These are phyloP conservation scores for Penicillium digitatum DNA, from an alignment of 2,329 filamentous ascomycete species.

Conservation along the genomic window DNA sequence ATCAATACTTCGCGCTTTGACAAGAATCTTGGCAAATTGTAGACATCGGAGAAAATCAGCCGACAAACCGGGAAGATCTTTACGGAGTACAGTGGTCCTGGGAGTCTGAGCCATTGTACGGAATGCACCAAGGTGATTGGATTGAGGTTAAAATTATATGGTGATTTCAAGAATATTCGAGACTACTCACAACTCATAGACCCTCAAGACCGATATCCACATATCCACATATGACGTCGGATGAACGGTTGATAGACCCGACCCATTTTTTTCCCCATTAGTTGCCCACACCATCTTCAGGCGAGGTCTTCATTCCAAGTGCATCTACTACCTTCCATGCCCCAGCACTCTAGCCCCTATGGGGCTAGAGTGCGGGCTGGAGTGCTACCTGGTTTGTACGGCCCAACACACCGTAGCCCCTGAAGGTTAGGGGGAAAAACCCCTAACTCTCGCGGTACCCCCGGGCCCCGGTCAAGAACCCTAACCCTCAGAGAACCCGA, in stretches of 20 bases:
- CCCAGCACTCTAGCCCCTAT: neutral
- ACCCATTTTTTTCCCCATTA: conserved; percentile 22
- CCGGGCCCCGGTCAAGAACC: neutral
- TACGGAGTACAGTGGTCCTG: conserved; percentile 21
- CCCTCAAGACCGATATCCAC: conserved; percentile 14
- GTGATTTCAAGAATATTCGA: neutral
- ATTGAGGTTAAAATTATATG: neutral
- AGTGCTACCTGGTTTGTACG: neutral
- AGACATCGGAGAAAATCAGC: conserved; percentile 1
- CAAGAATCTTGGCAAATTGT: conserved; percentile 2
- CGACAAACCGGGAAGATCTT: conserved; percentile 1
- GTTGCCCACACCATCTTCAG: conserved; percentile 4
- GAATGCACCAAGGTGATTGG: neutral
- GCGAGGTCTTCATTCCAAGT: conserved; percentile 14
- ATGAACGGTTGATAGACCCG: conserved; percentile 13
- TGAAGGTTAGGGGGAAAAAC: neutral
- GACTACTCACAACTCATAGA: conserved; percentile 6
- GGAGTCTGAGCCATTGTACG: neutral
- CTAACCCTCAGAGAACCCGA: conserved; percentile 4
- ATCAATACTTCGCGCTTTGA: conserved; percentile 8
- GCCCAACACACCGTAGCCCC: neutral
- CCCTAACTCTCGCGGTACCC: neutral
- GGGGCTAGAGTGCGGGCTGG: too few species aligned
- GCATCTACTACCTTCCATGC: conserved; percentile 8
- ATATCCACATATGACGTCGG: conserved; percentile 20